Evolutionary conservation across 2,329 filamentous ascomycete genomes (phyloP).

Genomic region (Xylariaceae sp.): DNA sequence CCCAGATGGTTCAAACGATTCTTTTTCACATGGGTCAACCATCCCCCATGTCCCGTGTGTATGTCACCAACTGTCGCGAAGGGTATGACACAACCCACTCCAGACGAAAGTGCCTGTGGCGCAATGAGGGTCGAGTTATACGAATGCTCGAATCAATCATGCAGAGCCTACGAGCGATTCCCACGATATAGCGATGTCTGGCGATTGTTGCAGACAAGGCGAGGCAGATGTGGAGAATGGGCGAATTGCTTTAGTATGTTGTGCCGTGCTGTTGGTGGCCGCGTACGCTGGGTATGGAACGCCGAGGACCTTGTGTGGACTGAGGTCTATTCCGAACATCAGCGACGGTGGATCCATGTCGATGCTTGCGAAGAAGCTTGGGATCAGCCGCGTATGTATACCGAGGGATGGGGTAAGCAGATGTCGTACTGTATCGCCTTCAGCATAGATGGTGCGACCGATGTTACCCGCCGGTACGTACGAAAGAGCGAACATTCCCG

Average conservation of each 20-base stretch:
- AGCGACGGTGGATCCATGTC: constrained; percentile 94
- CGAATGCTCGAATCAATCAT: constrained; percentile 77
- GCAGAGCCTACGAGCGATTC: constrained; percentile 83
- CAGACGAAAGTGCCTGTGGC: constrained; percentile 87
- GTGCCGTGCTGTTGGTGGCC: constrained; percentile 86
- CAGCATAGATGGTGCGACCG: constrained; percentile 80
- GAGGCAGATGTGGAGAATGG: constrained; percentile 93
- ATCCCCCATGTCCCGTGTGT: constrained; percentile 84
- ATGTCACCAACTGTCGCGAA: constrained; percentile 80
- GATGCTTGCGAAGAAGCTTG: constrained; percentile 93
- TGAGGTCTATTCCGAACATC: constrained; percentile 93
- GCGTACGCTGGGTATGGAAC: constrained; percentile 98
- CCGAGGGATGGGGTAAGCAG: constrained; percentile 94
- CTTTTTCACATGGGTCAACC: constrained; percentile 97
- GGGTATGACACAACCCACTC: constrained; percentile 82
- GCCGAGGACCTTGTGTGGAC: constrained; percentile 98
- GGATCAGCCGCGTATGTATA: constrained; percentile 92
- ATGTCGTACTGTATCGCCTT: constrained; percentile 98
- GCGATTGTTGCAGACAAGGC: constrained; percentile 83
- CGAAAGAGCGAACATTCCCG: constrained; percentile 74
- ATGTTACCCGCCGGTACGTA: constrained; percentile 70
- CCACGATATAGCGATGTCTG: constrained; percentile 96
- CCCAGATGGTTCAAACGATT: constrained; percentile 90
- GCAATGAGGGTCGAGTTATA: constrained; percentile 90
- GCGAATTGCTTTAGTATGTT: constrained; percentile 99